Evolutionary conservation across 2,329 filamentous ascomycete species (phyloP).

Genomic region (Epichloe bromicola): DNA sequence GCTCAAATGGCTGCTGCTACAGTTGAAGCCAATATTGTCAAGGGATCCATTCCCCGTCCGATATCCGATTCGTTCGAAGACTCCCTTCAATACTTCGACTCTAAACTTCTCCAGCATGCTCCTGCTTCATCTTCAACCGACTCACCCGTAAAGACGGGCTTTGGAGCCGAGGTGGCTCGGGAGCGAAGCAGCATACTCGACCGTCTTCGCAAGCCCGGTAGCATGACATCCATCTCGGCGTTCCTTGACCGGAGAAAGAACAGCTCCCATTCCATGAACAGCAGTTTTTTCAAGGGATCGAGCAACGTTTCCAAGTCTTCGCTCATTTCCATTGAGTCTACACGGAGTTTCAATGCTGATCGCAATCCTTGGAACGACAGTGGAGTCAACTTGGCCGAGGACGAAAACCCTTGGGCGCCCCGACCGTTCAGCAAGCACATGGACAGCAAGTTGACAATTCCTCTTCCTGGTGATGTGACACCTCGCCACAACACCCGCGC

Average conservation of each 20-base stretch:
- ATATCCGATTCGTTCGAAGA: slow-evolving; percentile 99
- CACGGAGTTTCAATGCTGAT: slow-evolving; percentile 78
- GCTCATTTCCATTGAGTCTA: slow-evolving; percentile 89
- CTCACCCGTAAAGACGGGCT: slow-evolving; percentile 75
- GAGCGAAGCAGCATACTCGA: slow-evolving; percentile 81
- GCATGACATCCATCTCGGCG: slow-evolving; percentile 89
- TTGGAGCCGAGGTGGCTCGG: slow-evolving; percentile 66
- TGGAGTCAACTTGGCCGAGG: slow-evolving; percentile 84
- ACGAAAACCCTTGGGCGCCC: slow-evolving; percentile 57
- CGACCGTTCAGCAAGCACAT: slow-evolving; percentile 53
- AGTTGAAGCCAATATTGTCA: slow-evolving; percentile 78
- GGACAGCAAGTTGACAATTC: slow-evolving; percentile 48
- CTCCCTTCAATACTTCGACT: slow-evolving; percentile 91
- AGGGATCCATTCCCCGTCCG: slow-evolving; percentile 91
- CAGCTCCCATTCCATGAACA: slow-evolving; percentile 68
- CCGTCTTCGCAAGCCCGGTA: slow-evolving; percentile 84
- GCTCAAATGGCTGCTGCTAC: slow-evolving; percentile 73
- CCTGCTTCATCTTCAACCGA: slow-evolving; percentile 70
- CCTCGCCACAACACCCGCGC: slow-evolving; percentile 72
- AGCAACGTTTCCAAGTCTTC: slow-evolving; percentile 89
- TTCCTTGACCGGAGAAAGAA: slow-evolving; percentile 95
- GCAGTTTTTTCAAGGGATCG: slow-evolving; percentile 84
- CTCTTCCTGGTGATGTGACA: slow-evolving; percentile 68
- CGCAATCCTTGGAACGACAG: slow-evolving; percentile 98
- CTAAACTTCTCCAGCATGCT: slow-evolving; percentile 87